Evolutionary conservation across 768 basidiomycete species (phyloP), one percentile per base, ranked within the genome.

Genomic region (Lactifluus subvellereus): DNA sequence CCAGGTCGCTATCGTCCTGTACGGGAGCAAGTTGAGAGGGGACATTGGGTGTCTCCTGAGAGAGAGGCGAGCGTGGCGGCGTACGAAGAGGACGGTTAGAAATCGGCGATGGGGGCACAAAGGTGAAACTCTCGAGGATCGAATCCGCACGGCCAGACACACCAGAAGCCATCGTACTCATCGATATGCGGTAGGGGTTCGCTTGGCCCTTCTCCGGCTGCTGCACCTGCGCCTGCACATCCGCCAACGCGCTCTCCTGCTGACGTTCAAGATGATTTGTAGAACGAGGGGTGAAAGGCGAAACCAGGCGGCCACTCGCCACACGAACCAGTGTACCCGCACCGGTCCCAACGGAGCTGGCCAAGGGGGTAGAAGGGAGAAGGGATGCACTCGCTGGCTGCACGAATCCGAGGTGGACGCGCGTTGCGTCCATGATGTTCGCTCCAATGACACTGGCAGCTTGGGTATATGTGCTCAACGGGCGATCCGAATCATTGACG

Each of bases 51-150:
- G 54, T 76, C 64, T 87, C 85, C 72, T 87, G 83, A 32, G 75
- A 78, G 20, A 88, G 76, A 8, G 90, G 89, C 10, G 89, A 91
- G 60, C 84, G 84, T 42, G 87, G 87, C 6, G 88, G 88, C 3
- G 88, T 85, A 64, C 89, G 79, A 68, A 85, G 76, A 10, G 89
- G 90, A 57, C 87, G 79, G 67, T 89, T 84, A n/a, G 89, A 91
- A 62, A 93, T 91, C 6, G 91, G 91, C 8, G 90, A 91, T 1
- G 91, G 91, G 27, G 91, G 91, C 9, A 94, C 90, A 71, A 94
- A 92, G 40, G 89, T 89, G 79, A 94, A 94, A 14, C 84, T 86
- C 73, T 91, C 91, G 32, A 93, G 79, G 67, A 93, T 90, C 3
- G 90, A 92, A 71, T 93, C 90, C 32, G 89, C 88, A 54, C 82